phyloP scores from a whole-genome alignment of 352 stramenopile species.

The Globisporangium carolinianum region DNA sequence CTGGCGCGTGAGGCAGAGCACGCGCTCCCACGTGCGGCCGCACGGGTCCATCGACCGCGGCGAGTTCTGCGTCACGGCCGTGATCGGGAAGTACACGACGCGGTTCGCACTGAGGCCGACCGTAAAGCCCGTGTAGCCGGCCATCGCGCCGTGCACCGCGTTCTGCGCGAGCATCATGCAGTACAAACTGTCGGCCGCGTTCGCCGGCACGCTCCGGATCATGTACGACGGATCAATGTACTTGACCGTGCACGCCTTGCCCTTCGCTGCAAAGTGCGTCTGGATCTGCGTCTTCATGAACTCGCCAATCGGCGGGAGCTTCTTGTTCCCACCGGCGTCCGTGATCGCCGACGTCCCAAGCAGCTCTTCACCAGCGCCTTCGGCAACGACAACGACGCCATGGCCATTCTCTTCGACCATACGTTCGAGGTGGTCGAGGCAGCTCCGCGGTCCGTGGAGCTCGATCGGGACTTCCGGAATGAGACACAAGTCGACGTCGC shows the following conservation, averaged over 20 bases:
- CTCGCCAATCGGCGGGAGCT: slow-evolving; percentile 92
- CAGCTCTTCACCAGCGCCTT: slow-evolving; percentile 19
- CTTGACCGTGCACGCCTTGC: slow-evolving; percentile 90
- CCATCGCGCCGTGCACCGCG: slow-evolving; percentile 97
- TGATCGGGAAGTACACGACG: slow-evolving; percentile 25
- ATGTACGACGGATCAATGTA: slow-evolving; percentile 99
- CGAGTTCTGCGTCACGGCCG: slow-evolving; percentile 81
- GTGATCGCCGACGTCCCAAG: slow-evolving; percentile 74
- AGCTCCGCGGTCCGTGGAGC: slow-evolving; percentile 88
- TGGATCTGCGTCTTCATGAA: slow-evolving; percentile 96
- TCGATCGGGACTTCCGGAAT: slow-evolving; percentile 96
- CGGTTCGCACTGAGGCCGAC: slow-evolving; percentile 97
- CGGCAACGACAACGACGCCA: slow-evolving; percentile 96
- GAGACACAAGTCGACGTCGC: slow-evolving; percentile 97
- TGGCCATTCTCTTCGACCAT: slow-evolving; percentile 94
- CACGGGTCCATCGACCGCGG: slow-evolving; percentile 84
- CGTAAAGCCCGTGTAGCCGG: slow-evolving; percentile 96
- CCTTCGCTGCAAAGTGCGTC: slow-evolving; percentile 89
- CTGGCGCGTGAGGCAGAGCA: slow-evolving; percentile 93
- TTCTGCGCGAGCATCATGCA: slow-evolving; percentile 98
- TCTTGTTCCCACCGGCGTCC: slow-evolving; percentile 40
- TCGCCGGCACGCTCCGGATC: slow-evolving; percentile 92
- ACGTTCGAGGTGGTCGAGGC: slow-evolving; percentile 87
- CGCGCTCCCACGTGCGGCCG: slow-evolving; percentile 11
- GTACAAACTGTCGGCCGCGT: slow-evolving; percentile 24